Evolutionary conservation across 352 stramenopile species (phyloP).

Genomic region (Pythium coloratum): DNA sequence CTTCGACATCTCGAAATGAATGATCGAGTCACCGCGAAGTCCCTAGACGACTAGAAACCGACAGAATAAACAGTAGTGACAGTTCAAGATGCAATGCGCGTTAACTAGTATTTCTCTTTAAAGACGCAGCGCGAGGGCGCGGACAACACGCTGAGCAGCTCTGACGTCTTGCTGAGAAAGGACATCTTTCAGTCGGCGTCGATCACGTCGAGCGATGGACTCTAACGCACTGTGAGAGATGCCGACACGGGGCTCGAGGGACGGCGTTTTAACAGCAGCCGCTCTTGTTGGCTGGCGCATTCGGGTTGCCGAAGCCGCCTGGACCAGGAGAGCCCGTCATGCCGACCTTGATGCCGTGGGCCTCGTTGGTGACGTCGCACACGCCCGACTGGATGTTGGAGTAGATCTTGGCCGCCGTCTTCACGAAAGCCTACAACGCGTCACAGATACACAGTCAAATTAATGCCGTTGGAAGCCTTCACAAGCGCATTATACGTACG

Average conservation of each 20-base stretch:
- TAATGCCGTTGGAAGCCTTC: neutral
- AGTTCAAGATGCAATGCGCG: neutral
- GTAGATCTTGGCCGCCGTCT: conserved; percentile 96
- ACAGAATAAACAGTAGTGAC: neutral
- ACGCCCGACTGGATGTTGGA: conserved; percentile 94
- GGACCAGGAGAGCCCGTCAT: conserved; percentile 82
- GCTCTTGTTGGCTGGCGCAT: conserved; percentile 57
- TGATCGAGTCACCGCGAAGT: neutral
- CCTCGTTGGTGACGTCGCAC: conserved; percentile 95
- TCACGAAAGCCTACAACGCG: conserved; percentile 89
- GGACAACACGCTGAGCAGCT: too few relatives aligned
- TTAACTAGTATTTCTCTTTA: conserved; percentile 1
- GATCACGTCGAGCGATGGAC: conserved; percentile 10
- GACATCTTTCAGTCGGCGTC: conserved; percentile 9
- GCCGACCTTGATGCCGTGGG: conserved; percentile 88
- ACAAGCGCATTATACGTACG: conserved; percentile 63
- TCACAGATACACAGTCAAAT: neutral
- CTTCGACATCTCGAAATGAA: conserved; percentile 84
- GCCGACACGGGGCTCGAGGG: neutral
- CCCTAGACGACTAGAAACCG: neutral
- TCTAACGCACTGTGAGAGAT: conserved; percentile 5
- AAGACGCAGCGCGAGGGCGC: neutral
- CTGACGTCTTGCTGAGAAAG: neutral
- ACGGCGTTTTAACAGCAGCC: conserved; percentile 69
- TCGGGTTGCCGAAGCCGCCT: conserved; percentile 78